Conservation (phyloP, 352 stramenopile species). For the Globisporangium alternatum region DNA sequence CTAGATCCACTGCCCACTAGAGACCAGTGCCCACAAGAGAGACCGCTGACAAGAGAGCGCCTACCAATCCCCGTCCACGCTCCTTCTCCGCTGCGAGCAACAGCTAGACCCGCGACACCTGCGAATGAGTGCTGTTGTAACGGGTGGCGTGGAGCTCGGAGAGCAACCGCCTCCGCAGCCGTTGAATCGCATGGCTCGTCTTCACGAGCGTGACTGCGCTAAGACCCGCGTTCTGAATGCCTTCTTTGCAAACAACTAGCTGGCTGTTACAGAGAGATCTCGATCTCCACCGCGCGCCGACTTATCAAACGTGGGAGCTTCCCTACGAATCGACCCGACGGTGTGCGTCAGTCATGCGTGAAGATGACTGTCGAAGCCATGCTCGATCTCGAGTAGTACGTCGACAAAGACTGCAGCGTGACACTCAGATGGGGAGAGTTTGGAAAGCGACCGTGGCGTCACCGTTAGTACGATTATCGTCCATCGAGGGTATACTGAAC, state of each 20-base stretch:
- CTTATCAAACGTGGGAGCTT: neutral
- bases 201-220: neutral
- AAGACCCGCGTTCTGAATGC: neutral
- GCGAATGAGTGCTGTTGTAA: too few relatives aligned
- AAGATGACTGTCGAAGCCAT: constrained; percentile 24
- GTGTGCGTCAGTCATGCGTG: neutral
- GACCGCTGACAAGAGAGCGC: too few relatives aligned
- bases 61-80: too few relatives aligned
- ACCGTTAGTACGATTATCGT: constrained; percentile 9
- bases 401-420: constrained; percentile 18
- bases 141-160: neutral
- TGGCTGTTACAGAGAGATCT: neutral
- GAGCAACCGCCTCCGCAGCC: neutral
- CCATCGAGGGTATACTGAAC: constrained; percentile 26
- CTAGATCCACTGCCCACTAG: too few relatives aligned
- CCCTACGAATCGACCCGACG: neutral
- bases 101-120: too few relatives aligned
- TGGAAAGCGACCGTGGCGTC: constrained; percentile 13
- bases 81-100: too few relatives aligned
- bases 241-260: neutral
- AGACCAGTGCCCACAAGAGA: too few relatives aligned
- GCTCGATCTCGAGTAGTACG: constrained; percentile 15
- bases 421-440: constrained; percentile 13
- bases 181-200: neutral
- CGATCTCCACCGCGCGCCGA: neutral